Conservation (phyloP, 768 basidiomycete species). For the Stropharia rugosoannulata region DNA sequence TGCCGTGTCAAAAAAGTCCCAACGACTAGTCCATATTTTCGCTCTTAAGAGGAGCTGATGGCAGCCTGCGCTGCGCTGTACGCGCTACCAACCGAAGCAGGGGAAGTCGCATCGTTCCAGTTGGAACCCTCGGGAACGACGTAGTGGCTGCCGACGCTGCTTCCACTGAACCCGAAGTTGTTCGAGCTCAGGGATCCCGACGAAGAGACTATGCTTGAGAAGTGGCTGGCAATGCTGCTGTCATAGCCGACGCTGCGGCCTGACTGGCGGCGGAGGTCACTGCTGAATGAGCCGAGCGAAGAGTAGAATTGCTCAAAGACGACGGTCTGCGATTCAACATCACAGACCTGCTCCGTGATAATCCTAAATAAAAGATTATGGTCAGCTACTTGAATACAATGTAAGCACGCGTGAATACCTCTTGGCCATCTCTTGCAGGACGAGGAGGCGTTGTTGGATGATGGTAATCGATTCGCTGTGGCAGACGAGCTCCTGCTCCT, state of each 20-base stretch:
- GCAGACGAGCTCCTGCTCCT: slow-evolving; percentile 38
- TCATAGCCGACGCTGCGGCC: slow-evolving; percentile 38
- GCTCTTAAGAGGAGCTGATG: not conserved
- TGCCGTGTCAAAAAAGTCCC: not conserved
- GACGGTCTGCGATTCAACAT: slow-evolving; percentile 48
- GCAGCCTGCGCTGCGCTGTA: slow-evolving; percentile 27
- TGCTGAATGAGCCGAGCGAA: slow-evolving; percentile 33
- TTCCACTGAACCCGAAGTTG: slow-evolving; percentile 39
- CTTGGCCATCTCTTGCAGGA: slow-evolving; percentile 46
- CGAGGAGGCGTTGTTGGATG: slow-evolving; percentile 45
- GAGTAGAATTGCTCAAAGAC: slow-evolving; percentile 41
- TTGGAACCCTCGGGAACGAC: slow-evolving; percentile 36
- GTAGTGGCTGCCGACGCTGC: slow-evolving; percentile 33
- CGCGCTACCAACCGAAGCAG: slow-evolving; percentile 31
- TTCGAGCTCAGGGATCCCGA: slow-evolving; percentile 36
- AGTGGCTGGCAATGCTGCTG: slow-evolving; percentile 32
- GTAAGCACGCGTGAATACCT: slow-evolving; percentile 22
- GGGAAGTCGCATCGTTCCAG: slow-evolving; percentile 32
- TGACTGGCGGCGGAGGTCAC: slow-evolving; percentile 36
- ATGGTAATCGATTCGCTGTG: slow-evolving; percentile 35
- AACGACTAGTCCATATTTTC: not conserved
- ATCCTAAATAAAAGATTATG: slow-evolving; percentile 26
- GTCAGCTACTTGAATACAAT: not conserved
- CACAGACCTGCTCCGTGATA: slow-evolving; percentile 45
- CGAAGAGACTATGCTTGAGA: slow-evolving; percentile 26